These are phyloP conservation scores for Reutealis trisperma DNA, from an alignment of 345 rosid genomes.

Conservation along the genomic window DNA sequence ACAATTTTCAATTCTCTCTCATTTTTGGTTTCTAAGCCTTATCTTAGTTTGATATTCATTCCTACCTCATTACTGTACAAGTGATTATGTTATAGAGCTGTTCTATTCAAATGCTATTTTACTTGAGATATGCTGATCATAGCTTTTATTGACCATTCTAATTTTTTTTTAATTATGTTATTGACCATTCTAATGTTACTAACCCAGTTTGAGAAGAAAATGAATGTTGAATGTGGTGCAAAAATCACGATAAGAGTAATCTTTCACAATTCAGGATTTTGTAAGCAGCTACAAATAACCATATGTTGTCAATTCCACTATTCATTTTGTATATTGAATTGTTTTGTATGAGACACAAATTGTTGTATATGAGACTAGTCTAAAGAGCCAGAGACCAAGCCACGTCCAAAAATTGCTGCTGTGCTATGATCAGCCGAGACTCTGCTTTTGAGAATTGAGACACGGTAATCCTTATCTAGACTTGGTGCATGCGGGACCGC, in stretches of 20 bases:
- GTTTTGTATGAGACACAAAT: background rate
- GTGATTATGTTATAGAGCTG: too few relatives aligned
- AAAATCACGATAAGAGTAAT: background rate
- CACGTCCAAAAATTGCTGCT: background rate
- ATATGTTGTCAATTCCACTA: constrained; percentile 11
- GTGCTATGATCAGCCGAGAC: background rate
- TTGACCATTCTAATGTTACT: background rate
- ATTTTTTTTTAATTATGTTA: too few relatives aligned
- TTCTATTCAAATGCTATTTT: too few relatives aligned
- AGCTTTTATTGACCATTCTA: too few relatives aligned
- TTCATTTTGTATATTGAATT: constrained; percentile 11
- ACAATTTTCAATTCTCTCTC: background rate
- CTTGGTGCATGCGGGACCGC: too few relatives aligned
- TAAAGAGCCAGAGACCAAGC: background rate
- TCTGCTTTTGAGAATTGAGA: constrained; percentile 8
- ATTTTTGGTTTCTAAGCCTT: background rate
- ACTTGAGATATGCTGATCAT: too few relatives aligned
- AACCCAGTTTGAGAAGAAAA: background rate
- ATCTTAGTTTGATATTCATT: too few relatives aligned
- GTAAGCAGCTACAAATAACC: background rate
- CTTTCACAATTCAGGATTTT: too few relatives aligned
- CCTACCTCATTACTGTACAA: too few relatives aligned
- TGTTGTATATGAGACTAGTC: background rate
- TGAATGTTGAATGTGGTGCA: background rate
- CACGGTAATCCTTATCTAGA: too few relatives aligned